Percentiles rank a stretch among this genome's conserved stretches.
phyloP scores from a whole-genome alignment of 805 yeast genomes.

The Candida insectalens region DNA sequence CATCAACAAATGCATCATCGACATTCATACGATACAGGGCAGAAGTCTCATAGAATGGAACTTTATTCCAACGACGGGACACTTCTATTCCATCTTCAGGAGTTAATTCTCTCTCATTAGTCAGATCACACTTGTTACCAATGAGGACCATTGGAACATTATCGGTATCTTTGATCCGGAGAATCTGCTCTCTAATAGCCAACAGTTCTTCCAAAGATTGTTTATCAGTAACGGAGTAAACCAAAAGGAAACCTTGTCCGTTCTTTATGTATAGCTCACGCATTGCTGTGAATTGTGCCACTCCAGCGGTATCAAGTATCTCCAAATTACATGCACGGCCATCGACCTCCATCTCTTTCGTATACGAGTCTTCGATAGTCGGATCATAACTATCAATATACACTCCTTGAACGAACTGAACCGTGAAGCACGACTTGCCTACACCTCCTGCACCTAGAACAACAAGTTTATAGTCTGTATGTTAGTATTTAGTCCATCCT shows the following conservation, averaged over 20 bases:
- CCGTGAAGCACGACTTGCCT: slow-evolving; percentile 90
- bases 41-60: slow-evolving; percentile 87
- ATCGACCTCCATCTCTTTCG: slow-evolving; percentile 82
- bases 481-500: slow-evolving; percentile 3
- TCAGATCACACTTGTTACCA: slow-evolving; percentile 86
- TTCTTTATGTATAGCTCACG: slow-evolving; percentile 79
- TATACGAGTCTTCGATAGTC: slow-evolving; percentile 91
- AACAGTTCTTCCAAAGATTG: slow-evolving; percentile 67
- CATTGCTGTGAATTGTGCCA: slow-evolving; percentile 92
- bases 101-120: slow-evolving; percentile 60
- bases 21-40: slow-evolving; percentile 88
- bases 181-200: slow-evolving; percentile 74
- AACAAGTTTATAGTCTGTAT: slow-evolving; percentile 72
- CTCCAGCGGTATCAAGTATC: slow-evolving; percentile 58
- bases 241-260: slow-evolving; percentile 65
- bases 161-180: slow-evolving; percentile 67
- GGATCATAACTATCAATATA: slow-evolving; percentile 92
- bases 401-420: slow-evolving; percentile 84
- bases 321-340: slow-evolving; percentile 82
- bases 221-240: slow-evolving; percentile 50
- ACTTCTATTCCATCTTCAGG: slow-evolving; percentile 78
- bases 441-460: slow-evolving; percentile 97
- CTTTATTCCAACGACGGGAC: slow-evolving; percentile 79
- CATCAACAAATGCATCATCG: slow-evolving; percentile 82
- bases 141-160: slow-evolving; percentile 83